Percentiles rank a stretch among this genome's conserved stretches.
Conservation (phyloP, 495 filamentous ascomycete species). For the Penicillium robsamsonii region DNA sequence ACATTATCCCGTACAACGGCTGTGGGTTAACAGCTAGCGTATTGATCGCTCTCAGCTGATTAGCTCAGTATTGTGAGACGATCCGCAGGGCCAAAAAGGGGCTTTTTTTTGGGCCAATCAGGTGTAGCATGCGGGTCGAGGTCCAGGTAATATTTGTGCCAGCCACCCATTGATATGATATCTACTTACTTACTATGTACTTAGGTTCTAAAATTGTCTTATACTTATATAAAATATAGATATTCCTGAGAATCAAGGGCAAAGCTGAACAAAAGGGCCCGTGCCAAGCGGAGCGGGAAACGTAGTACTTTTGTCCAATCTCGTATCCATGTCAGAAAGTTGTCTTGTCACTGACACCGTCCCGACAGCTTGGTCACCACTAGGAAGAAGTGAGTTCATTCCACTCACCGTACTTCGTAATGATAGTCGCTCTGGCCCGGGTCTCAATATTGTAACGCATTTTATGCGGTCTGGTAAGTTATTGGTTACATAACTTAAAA, state of each 20-base stretch:
- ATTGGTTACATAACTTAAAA: background rate
- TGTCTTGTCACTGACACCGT: background rate
- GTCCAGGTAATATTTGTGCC: background rate
- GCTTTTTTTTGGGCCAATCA: conserved; percentile 8
- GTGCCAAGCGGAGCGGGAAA: background rate
- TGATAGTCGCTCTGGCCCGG: background rate
- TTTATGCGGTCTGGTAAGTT: background rate
- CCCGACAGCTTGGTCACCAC: conserved; percentile 8
- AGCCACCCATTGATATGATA: background rate
- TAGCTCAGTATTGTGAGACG: conserved; percentile 7
- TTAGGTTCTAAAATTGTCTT: too few species aligned
- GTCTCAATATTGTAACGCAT: background rate
- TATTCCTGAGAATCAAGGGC: background rate
- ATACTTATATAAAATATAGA: background rate
- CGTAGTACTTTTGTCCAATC: background rate
- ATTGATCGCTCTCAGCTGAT: conserved; percentile 8
- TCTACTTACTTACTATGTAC: background rate
- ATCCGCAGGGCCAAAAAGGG: conserved; percentile 15
- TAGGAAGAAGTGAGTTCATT: background rate
- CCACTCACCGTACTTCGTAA: background rate
- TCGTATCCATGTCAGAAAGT: background rate
- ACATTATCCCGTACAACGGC: conserved; percentile 1
- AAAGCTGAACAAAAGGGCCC: background rate
- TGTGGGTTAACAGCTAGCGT: conserved; percentile 6
- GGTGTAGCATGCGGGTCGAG: background rate